Base-by-base conservation (phyloP, 2,329 filamentous ascomycete genomes). In the Pseudohalonectria lignicola region DNA sequence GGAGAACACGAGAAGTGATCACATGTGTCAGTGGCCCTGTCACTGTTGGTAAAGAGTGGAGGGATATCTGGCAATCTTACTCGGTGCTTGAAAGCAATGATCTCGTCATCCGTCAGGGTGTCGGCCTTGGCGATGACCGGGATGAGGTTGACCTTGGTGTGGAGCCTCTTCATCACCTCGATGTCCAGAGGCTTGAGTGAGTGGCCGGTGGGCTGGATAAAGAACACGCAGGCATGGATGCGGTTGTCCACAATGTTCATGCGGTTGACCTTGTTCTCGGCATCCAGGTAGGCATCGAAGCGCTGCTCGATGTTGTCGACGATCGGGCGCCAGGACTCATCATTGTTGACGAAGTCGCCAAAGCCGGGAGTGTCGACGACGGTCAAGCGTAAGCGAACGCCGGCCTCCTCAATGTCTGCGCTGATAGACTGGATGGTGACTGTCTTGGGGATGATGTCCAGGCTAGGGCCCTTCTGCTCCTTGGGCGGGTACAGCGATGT, bases 171-270 rank as follows among this genome's bases (percentile, higher is more conserved):
- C 92, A 98, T 98, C 48, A 98, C 92, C 71, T 98, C 92, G 48
- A 98, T 94, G 58, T 98, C 92, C 48, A 98, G 74, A 46, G 92
- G 92, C 80, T 98, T 98, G 56, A 98, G 72, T 25, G 92, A 94
- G 73, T 98, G 92, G 44, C 92, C 92, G 23, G 92, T 98, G 49
- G 92, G 92, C 69, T 98, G 90, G 54, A 98, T 95, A 72, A 98
- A 98, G 78, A 95, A 98, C 46, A 98, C 92, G 55, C 93, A 96
- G 40, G 92, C 92, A 56, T 98, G 92, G 47, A 98, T 93, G 53
- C 92, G 85, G 75, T 96, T 98, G 69, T 98, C 92, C 46, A 98
- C 83, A 62, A 96, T 96, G 76, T 98, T 98, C 81, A 95, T 94
- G 55, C 92, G 86, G 74, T 98, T 98, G 62, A 98, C 87, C 78